These are phyloP conservation scores for Sporothrix phasma DNA, from an alignment of 2,329 filamentous ascomycete genomes.

Conservation along the genomic window DNA sequence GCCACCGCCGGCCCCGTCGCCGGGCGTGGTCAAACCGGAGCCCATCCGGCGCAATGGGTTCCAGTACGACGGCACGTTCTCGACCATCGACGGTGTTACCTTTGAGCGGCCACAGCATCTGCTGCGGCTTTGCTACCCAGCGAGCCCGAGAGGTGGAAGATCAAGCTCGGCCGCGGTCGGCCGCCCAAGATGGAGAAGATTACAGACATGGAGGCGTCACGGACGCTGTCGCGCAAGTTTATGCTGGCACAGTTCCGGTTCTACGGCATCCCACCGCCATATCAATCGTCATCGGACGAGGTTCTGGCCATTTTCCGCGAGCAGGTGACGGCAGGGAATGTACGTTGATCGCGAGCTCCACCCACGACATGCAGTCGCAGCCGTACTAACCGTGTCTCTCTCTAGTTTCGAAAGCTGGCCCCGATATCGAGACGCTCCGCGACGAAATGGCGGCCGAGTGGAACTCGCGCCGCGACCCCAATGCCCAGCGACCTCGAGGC, in stretches of 20 bases:
- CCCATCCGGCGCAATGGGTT: constrained; percentile 25
- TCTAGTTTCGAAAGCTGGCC: constrained; percentile 19
- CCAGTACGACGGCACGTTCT: constrained; percentile 23
- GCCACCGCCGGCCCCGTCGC: neutral
- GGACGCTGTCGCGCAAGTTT: constrained; percentile 19
- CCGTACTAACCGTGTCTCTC: neutral
- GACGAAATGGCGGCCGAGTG: constrained; percentile 20
- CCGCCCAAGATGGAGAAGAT: constrained; percentile 22
- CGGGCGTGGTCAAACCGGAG: constrained; percentile 15
- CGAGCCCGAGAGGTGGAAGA: constrained; percentile 20
- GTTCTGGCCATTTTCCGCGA: constrained; percentile 17
- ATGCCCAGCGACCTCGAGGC: constrained; percentile 17
- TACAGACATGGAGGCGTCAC: constrained; percentile 17
- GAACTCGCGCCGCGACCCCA: constrained; percentile 17
- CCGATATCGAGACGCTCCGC: constrained; percentile 18
- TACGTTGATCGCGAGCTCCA: constrained; percentile 3
- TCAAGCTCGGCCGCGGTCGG: constrained; percentile 20
- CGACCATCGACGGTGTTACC: constrained; percentile 19
- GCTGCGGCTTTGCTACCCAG: constrained; percentile 19
- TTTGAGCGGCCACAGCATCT: constrained; percentile 20
- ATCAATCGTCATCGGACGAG: constrained; percentile 20
- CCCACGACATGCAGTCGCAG: no score
- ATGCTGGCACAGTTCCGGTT: constrained; percentile 21
- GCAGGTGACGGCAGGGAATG: constrained; percentile 17
- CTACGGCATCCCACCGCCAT: constrained; percentile 21